These are phyloP conservation scores for Fusarium sp. DNA, from an alignment of 2,329 filamentous ascomycete genomes.

Conservation along the genomic window DNA sequence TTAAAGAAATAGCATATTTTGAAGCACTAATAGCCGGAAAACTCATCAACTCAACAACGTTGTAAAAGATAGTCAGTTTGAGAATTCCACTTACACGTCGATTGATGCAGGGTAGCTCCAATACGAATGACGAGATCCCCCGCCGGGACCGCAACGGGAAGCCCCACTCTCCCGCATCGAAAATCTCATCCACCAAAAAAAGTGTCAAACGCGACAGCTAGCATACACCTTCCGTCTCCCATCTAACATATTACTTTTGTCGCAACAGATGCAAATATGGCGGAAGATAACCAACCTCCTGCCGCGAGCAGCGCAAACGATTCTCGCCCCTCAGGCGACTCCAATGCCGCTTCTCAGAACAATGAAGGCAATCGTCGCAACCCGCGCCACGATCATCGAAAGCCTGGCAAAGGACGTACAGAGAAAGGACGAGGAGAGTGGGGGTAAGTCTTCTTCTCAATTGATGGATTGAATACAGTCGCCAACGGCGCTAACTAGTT, in stretches of 20 bases:
- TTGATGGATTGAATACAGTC: constrained; percentile 26
- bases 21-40: too few relatives aligned
- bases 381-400: constrained; percentile 47
- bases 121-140: constrained; percentile 19
- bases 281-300: constrained; percentile 48
- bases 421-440: constrained; percentile 50
- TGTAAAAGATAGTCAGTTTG: neutral
- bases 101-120: constrained; percentile 29
- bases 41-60: too few relatives aligned
- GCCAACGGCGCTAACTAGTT: constrained; percentile 52
- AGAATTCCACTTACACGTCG: neutral
- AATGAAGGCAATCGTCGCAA: constrained; percentile 44
- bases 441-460: constrained; percentile 40
- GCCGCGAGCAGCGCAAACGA: constrained; percentile 42
- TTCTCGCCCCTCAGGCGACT: constrained; percentile 33
- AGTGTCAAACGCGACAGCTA: constrained; percentile 19
- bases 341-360: constrained; percentile 35
- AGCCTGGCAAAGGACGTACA: constrained; percentile 45
- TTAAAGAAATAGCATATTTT: too few relatives aligned
- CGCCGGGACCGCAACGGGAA: constrained; percentile 39
- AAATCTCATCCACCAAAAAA: constrained; percentile 40
- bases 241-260: constrained; percentile 15
- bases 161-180: constrained; percentile 38
- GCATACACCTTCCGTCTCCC: neutral
- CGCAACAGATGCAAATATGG: constrained; percentile 51